Conservation (phyloP, 805 yeast species). For the Zygoascus ofunaensis region DNA sequence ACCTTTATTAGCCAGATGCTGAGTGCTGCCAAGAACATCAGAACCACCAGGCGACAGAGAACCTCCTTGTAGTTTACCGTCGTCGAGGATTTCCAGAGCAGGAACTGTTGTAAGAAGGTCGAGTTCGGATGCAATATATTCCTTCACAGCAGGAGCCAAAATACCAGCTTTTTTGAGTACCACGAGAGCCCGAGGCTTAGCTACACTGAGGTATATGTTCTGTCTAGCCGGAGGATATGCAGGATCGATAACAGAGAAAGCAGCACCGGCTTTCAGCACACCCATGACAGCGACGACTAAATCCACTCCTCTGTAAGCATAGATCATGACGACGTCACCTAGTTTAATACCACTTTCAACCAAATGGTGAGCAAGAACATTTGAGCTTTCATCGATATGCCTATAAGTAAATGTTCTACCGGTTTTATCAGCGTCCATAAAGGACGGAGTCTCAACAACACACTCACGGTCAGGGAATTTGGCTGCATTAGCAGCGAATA, state of each 20-base stretch:
- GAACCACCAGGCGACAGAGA: conserved; percentile 21
- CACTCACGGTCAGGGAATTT: conserved; percentile 79
- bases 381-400: conserved; percentile 89
- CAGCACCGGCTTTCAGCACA: conserved; percentile 96
- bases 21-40: conserved; percentile 45
- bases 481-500: conserved; percentile 79
- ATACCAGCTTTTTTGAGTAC: conserved; percentile 86
- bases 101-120: conserved; percentile 67
- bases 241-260: conserved; percentile 97
- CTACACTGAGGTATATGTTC: conserved; percentile 84
- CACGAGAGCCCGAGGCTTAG: conserved; percentile 84
- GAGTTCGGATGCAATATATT: conserved; percentile 65
- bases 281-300: conserved; percentile 96
- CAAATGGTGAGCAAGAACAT: conserved; percentile 83
- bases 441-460: conserved; percentile 82
- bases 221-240: conserved; percentile 99
- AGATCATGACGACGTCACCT: conserved; percentile 96
- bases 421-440: conserved; percentile 34
- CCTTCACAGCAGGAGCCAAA: conserved; percentile 66
- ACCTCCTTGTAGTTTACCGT: conserved; percentile 59
- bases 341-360: conserved; percentile 69
- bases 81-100: conserved; percentile 64
- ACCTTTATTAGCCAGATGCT: conserved; percentile 41
- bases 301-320: conserved; percentile 96
- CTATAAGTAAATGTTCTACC: conserved; percentile 72